phyloP scores from a whole-genome alignment of 192 early-diverging fungal species.

The Cetraspora pellucida region DNA sequence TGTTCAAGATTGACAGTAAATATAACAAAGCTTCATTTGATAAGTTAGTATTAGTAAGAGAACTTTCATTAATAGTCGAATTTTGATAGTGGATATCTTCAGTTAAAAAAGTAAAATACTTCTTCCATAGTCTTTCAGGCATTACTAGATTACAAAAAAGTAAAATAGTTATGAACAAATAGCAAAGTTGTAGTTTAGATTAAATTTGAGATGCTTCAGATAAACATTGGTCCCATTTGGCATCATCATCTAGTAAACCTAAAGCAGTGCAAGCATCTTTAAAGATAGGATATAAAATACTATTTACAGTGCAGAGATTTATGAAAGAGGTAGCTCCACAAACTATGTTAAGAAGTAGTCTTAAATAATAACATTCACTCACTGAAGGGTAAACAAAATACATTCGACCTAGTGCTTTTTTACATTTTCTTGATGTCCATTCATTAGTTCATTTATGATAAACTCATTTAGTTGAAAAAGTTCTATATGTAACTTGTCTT shows the following conservation, averaged over 20 bases:
- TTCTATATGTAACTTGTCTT: conserved; percentile 8
- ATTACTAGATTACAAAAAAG: background rate
- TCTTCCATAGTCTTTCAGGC: conserved; percentile 15
- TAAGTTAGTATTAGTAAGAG: no score
- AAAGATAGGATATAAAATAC: conserved; percentile 21
- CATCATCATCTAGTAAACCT: conserved; percentile 38
- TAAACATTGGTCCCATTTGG: conserved; percentile 35
- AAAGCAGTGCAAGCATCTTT: conserved; percentile 36
- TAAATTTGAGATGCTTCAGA: conserved; percentile 26
- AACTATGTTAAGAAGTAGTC: conserved; percentile 33
- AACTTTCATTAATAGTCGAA: no score
- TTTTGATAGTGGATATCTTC: no score
- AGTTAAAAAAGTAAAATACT: background rate
- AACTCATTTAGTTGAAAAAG: conserved; percentile 12
- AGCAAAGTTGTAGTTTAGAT: conserved; percentile 29
- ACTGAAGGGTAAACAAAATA: conserved; percentile 28
- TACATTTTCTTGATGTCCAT: conserved; percentile 25
- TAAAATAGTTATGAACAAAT: conserved; percentile 29
- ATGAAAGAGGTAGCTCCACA: conserved; percentile 28
- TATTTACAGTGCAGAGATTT: background rate
- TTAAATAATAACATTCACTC: conserved; percentile 39
- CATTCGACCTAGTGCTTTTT: conserved; percentile 32
- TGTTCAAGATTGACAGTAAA: no score
- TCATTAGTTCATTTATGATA: background rate
- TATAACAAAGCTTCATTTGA: no score